These are phyloP conservation scores for Exsudoporus frostii DNA, from an alignment of 768 basidiomycete genomes.

Conservation along the genomic window DNA sequence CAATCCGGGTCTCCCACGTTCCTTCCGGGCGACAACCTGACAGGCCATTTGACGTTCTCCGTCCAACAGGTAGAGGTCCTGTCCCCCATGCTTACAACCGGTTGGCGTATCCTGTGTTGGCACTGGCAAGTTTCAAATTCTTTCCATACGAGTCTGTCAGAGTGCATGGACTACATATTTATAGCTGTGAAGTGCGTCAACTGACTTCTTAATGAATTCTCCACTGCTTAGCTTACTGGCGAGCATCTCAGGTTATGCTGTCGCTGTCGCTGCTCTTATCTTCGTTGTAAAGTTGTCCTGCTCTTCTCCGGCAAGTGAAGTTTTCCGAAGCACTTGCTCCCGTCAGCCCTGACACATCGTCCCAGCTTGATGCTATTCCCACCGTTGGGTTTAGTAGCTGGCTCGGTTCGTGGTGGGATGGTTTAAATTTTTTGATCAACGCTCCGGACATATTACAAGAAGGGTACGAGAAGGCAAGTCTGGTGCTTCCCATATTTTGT, in stretches of 20 bases:
- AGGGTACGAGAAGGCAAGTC: constrained; percentile 30
- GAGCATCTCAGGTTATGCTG: neutral
- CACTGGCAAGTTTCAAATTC: too few species aligned
- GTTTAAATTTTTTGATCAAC: constrained; percentile 14
- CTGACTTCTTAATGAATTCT: neutral
- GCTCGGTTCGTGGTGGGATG: constrained; percentile 27
- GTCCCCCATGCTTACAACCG: too few species aligned
- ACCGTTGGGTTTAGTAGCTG: constrained; percentile 25
- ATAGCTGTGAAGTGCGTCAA: too few species aligned
- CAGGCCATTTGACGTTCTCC: too few species aligned
- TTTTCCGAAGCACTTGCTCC: neutral
- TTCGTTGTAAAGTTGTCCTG: neutral
- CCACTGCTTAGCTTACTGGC: neutral
- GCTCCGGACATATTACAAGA: constrained; percentile 26
- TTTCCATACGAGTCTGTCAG: too few species aligned
- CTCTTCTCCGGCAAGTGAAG: neutral
- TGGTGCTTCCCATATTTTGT: neutral
- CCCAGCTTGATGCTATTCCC: constrained; percentile 29
- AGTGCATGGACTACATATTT: too few species aligned
- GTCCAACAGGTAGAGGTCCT: too few species aligned
- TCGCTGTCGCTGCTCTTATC: neutral
- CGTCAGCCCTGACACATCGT: neutral
- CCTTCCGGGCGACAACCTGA: too few species aligned
- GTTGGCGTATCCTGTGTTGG: too few species aligned
- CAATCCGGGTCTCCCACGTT: too few species aligned